Evolutionary conservation across 2,329 filamentous ascomycete species (phyloP).

Genomic region (Fusarium devonianum): DNA sequence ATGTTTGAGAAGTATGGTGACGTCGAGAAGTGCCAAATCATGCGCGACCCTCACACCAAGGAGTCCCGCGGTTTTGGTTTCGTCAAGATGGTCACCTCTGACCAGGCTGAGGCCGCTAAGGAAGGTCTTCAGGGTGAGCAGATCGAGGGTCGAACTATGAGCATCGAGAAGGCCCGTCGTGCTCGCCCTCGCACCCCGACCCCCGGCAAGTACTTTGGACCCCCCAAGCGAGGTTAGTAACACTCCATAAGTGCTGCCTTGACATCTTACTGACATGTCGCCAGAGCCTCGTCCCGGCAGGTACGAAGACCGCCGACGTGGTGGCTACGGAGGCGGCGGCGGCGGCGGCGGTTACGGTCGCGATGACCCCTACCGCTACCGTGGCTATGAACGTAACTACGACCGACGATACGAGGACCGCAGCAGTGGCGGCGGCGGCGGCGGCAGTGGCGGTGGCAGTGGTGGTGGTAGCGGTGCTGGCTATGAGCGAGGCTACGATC

Average conservation of each 20-base stretch:
- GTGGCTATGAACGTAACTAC: slow-evolving; percentile 53
- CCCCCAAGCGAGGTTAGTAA: slow-evolving; percentile 90
- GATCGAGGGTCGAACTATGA: slow-evolving; percentile 93
- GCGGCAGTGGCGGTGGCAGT: slow-evolving; percentile 51
- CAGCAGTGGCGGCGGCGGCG: slow-evolving; percentile 51
- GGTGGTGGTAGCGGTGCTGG: slow-evolving; percentile 55
- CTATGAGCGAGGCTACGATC: slow-evolving; percentile 55
- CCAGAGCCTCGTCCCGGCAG: slow-evolving; percentile 50
- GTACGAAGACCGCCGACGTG: slow-evolving; percentile 70
- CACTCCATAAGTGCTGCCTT: neutral
- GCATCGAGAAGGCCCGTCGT: slow-evolving; percentile 98
- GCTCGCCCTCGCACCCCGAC: slow-evolving; percentile 94
- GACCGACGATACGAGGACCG: slow-evolving; percentile 58
- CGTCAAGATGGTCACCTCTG: slow-evolving; percentile 96
- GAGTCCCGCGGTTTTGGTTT: slow-evolving; percentile 99
- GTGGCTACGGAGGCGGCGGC: slow-evolving; percentile 59
- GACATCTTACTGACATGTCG: slow-evolving; percentile 15
- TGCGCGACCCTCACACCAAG: slow-evolving; percentile 97
- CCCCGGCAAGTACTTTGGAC: slow-evolving; percentile 98
- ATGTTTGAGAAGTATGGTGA: slow-evolving; percentile 99
- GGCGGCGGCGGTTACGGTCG: slow-evolving; percentile 56
- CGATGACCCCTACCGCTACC: slow-evolving; percentile 66
- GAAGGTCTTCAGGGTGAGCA: slow-evolving; percentile 94
- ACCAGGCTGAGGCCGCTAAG: slow-evolving; percentile 95
- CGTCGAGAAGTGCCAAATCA: slow-evolving; percentile 99